Evolutionary conservation across 164 flowering plant genomes (phyloP).

Genomic region (Kingdonia uniflora): DNA sequence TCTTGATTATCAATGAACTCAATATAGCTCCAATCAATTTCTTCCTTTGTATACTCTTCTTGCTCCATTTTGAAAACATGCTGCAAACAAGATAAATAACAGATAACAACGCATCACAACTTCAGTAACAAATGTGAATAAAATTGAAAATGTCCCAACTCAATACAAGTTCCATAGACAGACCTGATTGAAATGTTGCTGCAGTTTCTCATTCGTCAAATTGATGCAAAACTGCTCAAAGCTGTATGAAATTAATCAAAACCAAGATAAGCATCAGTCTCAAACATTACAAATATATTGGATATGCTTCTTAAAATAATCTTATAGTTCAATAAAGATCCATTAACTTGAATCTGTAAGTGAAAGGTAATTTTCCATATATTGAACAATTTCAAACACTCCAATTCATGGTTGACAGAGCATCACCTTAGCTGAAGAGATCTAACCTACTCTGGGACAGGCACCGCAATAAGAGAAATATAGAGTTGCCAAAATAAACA

Average conservation of each 20-base stretch:
- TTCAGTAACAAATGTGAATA: not conserved
- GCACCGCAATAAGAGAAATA: too few species aligned
- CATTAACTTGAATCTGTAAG: not conserved
- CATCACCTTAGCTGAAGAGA: too few species aligned
- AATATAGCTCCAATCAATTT: constrained; percentile 97
- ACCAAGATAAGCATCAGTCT: not conserved
- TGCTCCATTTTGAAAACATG: constrained; percentile 99
- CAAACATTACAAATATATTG: too few species aligned
- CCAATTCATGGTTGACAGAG: too few species aligned
- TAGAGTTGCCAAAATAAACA: too few species aligned
- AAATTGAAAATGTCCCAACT: not conserved
- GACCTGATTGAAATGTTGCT: constrained; percentile 99
- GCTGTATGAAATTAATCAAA: constrained; percentile 30
- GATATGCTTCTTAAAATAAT: too few species aligned
- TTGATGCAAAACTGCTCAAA: constrained; percentile 99
- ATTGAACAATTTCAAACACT: not conserved
- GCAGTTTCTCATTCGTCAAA: constrained; percentile 98
- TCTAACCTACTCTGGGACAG: too few species aligned
- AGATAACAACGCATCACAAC: constrained; percentile 1
- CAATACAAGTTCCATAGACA: constrained; percentile 5
- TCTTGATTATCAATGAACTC: constrained; percentile 97
- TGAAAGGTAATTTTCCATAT: not conserved
- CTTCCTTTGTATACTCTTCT: constrained; percentile 96
- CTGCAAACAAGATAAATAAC: constrained; percentile 30
- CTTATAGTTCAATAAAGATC: too few species aligned